phyloP scores from a whole-genome alignment of 1,139 yeast species.

The Taiozyma sp. region DNA sequence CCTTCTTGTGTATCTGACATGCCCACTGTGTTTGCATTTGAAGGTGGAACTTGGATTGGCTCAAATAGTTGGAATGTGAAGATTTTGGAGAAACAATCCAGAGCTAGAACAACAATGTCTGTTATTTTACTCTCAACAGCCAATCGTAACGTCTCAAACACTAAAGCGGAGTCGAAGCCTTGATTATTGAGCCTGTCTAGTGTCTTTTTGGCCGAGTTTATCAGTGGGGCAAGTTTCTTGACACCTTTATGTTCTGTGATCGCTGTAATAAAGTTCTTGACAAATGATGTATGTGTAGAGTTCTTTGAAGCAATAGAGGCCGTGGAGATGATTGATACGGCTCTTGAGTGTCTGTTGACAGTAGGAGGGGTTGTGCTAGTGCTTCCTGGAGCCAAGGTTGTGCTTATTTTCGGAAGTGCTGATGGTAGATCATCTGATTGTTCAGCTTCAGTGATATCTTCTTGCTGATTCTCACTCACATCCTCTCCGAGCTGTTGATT shows the following conservation, averaged over 20 bases:
- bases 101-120: conserved; percentile 50
- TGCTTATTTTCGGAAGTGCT: conserved; percentile 18
- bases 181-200: conserved; percentile 29
- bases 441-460: conserved; percentile 6
- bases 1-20: conserved; percentile 20
- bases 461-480: conserved; percentile 1
- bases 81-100: conserved; percentile 64
- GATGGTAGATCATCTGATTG: conserved; percentile 7
- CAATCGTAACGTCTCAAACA: conserved; percentile 60
- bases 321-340: conserved; percentile 16
- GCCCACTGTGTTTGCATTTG: conserved; percentile 30
- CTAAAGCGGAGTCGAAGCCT: conserved; percentile 40
- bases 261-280: conserved; percentile 42
- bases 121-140: conserved; percentile 50
- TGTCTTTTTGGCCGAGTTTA: conserved; percentile 37
- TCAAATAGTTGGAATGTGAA: conserved; percentile 62
- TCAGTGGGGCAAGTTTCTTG: conserved; percentile 40
- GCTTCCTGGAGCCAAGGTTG: background rate
- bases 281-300: conserved; percentile 28
- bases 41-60: conserved; percentile 37
- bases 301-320: conserved; percentile 15
- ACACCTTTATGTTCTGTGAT: conserved; percentile 46
- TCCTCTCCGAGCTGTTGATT: background rate
- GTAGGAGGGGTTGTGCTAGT: conserved; percentile 1
- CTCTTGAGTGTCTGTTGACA: conserved; percentile 17